Base-by-base conservation (phyloP, 345 rosid species). In the Cardamine resedifolia region DNA sequence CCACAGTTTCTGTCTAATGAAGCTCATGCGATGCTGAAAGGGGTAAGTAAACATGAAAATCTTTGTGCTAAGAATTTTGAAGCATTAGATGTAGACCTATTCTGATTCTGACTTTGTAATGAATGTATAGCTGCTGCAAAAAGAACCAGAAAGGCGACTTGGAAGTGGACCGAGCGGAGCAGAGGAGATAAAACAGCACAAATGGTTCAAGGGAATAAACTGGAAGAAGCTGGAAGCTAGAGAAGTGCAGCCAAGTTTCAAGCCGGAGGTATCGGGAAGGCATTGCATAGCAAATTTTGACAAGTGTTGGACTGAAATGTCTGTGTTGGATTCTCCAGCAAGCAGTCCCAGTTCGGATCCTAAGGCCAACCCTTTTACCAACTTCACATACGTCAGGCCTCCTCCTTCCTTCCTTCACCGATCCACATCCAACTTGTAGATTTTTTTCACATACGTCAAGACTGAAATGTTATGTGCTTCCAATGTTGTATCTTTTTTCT, bases 221-320 rank as follows among this genome's bases (percentile, higher is more conserved):
- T 95, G 99, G 97, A 88, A 76, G 83, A 95, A 90, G 72, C 59
- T 91, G 68, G 96, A 95, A 28, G 86, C 85, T 0, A 85, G 96
- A 78, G 85, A 84, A 75, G 83, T 95, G 69, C 74, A 77, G 67
- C 97, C 99, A 18, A 82, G 91, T 75, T 95, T 95, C 68, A 81
- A 81, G 7, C 97, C 99, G 3, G 83, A 88, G 39, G 96, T 95
- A 4, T 87, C 84, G 0, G 99, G 96, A 71, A 85, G 78, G 58
- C 89, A 80, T 31, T 91, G 99, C 86, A 84, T 86, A 28, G 97
- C 96, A 23, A 95, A 95, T 79, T 95, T 95, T 19, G 96, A 88
- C 66, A 91, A 79, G 70, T 75, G 77, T 48, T 90, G 97, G 99
- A 91, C 99, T 9, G 96, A 91, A 12, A 89, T 90, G 99, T 83